phyloP scores from a whole-genome alignment of 2,329 filamentous ascomycete species.

The Penicillium sp. region DNA sequence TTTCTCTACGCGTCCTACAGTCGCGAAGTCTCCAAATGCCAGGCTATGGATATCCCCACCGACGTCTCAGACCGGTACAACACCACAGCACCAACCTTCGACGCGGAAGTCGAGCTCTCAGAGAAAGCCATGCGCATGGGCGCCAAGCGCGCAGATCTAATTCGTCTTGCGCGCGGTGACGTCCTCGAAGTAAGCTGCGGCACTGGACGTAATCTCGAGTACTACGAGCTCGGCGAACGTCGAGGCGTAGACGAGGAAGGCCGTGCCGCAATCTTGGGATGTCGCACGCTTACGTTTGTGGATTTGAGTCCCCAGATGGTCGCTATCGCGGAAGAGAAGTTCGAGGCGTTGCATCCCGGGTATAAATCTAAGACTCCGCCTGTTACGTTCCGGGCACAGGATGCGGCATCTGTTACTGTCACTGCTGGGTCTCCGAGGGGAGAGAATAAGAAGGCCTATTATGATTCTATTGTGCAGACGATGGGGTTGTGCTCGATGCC shows the following conservation, averaged over 20 bases:
- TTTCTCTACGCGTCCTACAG: constrained; percentile 47
- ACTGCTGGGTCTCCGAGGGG: neutral
- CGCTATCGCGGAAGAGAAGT: constrained; percentile 47
- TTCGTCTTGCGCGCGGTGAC: constrained; percentile 45
- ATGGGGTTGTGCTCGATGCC: constrained; percentile 53
- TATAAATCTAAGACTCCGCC: constrained; percentile 19
- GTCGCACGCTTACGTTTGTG: constrained; percentile 48
- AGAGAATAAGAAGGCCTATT: constrained; percentile 24
- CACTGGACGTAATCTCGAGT: constrained; percentile 51
- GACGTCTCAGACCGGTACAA: constrained; percentile 52
- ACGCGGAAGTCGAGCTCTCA: constrained; percentile 47
- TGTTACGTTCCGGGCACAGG: constrained; percentile 37
- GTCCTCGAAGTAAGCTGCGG: constrained; percentile 53
- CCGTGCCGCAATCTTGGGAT: constrained; percentile 31
- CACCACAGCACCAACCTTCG: constrained; percentile 43
- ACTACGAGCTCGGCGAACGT: constrained; percentile 45
- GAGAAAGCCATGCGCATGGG: constrained; percentile 47
- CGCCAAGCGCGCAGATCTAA: constrained; percentile 42
- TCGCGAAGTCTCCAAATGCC: constrained; percentile 34
- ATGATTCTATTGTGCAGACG: constrained; percentile 52
- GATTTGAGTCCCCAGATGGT: constrained; percentile 53
- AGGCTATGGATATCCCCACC: constrained; percentile 34
- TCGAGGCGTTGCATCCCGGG: constrained; percentile 35
- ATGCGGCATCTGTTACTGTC: constrained; percentile 37
- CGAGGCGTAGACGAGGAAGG: constrained; percentile 34